These are phyloP conservation scores for Aspergillus arachidicola DNA, from an alignment of 2,329 filamentous ascomycete species.

Conservation along the genomic window DNA sequence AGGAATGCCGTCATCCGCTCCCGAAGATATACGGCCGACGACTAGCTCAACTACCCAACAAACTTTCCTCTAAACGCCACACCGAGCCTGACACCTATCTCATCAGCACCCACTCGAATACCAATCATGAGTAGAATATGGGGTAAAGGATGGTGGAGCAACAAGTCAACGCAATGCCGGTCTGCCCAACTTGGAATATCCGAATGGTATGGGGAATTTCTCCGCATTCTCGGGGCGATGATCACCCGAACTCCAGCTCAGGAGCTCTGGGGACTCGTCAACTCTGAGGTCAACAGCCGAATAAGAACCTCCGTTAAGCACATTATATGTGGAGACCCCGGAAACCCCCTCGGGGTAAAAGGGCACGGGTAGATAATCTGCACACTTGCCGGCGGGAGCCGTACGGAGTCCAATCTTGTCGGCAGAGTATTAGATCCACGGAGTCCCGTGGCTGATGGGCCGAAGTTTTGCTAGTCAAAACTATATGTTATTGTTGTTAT, in stretches of 20 bases:
- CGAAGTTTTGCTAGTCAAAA: not conserved
- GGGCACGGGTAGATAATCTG: not conserved
- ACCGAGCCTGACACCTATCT: not conserved
- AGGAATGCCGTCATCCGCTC: not conserved
- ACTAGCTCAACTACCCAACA: not conserved
- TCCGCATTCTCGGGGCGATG: slow-evolving; percentile 18
- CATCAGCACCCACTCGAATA: not conserved
- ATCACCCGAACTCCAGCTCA: slow-evolving; percentile 11
- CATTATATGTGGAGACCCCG: not conserved
- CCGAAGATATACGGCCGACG: not conserved
- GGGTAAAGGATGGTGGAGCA: not conserved
- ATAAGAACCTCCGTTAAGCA: not conserved
- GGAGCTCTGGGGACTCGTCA: not conserved
- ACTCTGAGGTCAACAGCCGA: not conserved
- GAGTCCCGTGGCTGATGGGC: not conserved
- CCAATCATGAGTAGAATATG: not conserved
- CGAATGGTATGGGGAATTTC: slow-evolving; percentile 8
- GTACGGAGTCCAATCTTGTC: not conserved
- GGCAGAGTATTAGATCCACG: not conserved
- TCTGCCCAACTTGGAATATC: not conserved
- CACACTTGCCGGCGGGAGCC: not conserved
- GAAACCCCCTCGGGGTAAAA: not conserved
- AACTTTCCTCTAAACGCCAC: not conserved
- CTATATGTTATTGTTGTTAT: not conserved
- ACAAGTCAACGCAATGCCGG: not conserved